Evolutionary conservation across 768 basidiomycete genomes (phyloP), one percentile per base, ranked within the genome.

Genomic region (Mycena alexandri): DNA sequence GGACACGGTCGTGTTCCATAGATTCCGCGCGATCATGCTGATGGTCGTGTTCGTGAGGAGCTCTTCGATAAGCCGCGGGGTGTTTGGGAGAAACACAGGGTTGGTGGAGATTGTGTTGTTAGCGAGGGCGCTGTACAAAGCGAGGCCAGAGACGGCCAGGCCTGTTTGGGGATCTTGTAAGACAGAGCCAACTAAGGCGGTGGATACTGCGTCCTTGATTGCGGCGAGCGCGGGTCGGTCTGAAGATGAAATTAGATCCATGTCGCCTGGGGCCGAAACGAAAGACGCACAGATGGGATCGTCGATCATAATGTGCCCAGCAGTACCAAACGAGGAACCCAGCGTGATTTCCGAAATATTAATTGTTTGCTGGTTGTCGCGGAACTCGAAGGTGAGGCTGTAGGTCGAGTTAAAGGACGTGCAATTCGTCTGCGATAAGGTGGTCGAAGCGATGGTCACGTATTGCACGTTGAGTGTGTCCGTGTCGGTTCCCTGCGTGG

Each of bases 31-130:
- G 9, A 63, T 63, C 43, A 63, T 22, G 53, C 62, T 63, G 62
- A 63, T 38, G 0, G 44, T 63, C 22, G 62, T 34, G 62, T 63
- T 63, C 21, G 52, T 55, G 62, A 63, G 62, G 43, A 63, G 53
- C 19, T 54, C 16, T 19, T 63, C 62, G 44, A 63, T 63, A 12
- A 63, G 62, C 21, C 38, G 53, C 22, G 62, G 62, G n/a, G 62
- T 63, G 44, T 47, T 34, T 21, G 52, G 21, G 29, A n/a, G 53
- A 17, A 63, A 55, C 3, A 55, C 52, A 7, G 53, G 53, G 53
- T 54, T 54, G 1, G 33, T 29, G 43, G 62, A 13, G 53, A 47
- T 22, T 8, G 52, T 55, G n/a, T 63, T 48, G 44, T 63, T 55
- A 10, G 53, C 62, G 53, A 63, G 46, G 21, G 44, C 53, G 46